Base-by-base conservation (phyloP, 1,139 yeast species). In the Candida mesenterica region DNA sequence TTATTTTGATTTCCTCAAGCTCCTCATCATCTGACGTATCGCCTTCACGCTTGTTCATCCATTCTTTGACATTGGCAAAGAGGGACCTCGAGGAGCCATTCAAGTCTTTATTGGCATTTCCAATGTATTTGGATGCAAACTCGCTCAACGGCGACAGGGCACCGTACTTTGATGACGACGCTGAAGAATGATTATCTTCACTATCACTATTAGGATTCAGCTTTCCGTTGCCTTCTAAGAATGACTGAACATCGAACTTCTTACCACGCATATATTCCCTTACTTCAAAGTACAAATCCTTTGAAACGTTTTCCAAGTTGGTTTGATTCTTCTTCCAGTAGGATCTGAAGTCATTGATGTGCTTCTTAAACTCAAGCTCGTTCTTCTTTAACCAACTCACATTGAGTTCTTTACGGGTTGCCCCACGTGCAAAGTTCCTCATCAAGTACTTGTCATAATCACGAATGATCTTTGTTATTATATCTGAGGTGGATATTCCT, bases 391-490 rank as follows among this genome's bases (percentile, higher is more conserved):
- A 72, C 97, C 98, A 92, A 32, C 96, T 85, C 16, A 92, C 97
- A 57, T 92, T 92, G 51, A 92, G 76, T 55, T 92, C 98, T 59
- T 92, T 88, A 55, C 98, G 77, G 3, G 97, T 86, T 7, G 97
- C 97, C 36, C 98, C 98, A 46, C 98, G 77, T 9, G 96, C 96
- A 62, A 92, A 92, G 63, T 92, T 92, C 58, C 98, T 78, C 92
- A 90, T 85, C 60, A 92, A 70, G 61, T 92, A 92, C 68, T 90
- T 89, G 68, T 92, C 98, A 62, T 92, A 92, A 63, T 92, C 97
- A 50, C 94, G 77, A 49, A 92, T 90, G 52, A 92, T 87, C 57
- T 86, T 88, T 42, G 97, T 90, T 53, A 92, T 92, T 46, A 92
- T 92, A 59, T 92, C 97, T 28, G 96, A 85, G 1, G 98, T 92